These are phyloP conservation scores for Kwoniella newhampshirensis DNA, from an alignment of 768 basidiomycete species.

Conservation along the genomic window DNA sequence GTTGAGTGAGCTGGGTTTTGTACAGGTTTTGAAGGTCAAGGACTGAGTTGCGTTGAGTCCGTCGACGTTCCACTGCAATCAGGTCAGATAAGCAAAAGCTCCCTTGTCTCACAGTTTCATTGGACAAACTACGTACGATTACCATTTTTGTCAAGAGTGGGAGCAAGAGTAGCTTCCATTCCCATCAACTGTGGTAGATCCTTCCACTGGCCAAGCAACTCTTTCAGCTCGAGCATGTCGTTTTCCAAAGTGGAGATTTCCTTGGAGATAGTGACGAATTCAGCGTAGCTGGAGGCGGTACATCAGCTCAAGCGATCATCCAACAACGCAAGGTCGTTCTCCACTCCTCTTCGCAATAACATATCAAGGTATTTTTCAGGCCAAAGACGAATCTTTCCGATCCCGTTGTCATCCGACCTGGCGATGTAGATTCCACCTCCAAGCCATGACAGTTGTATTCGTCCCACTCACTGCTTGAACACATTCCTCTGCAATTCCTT, in stretches of 20 bases:
- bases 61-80: constrained; percentile 58
- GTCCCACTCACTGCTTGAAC: constrained; percentile 74
- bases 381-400: no score
- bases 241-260: constrained; percentile 95
- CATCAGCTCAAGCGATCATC: constrained; percentile 1
- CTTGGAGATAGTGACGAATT: constrained; percentile 94
- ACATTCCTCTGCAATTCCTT: constrained; percentile 82
- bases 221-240: constrained; percentile 95
- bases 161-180: constrained; percentile 64
- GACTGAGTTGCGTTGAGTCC: constrained; percentile 81
- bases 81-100: neutral
- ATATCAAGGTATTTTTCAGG: no score
- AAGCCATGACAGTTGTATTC: no score
- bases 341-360: no score
- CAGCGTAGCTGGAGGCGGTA: constrained; percentile 71
- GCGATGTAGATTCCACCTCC: no score
- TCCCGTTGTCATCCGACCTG: neutral
- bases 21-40: constrained; percentile 92
- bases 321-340: no score
- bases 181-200: constrained; percentile 89
- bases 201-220: constrained; percentile 90
- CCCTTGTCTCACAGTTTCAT: no score
- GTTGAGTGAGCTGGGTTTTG: constrained; percentile 85
- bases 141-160: constrained; percentile 45
- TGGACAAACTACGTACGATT: constrained; percentile 30